Conservation (phyloP, 163 green algal genomes). For the Prototheca stagnorum region DNA sequence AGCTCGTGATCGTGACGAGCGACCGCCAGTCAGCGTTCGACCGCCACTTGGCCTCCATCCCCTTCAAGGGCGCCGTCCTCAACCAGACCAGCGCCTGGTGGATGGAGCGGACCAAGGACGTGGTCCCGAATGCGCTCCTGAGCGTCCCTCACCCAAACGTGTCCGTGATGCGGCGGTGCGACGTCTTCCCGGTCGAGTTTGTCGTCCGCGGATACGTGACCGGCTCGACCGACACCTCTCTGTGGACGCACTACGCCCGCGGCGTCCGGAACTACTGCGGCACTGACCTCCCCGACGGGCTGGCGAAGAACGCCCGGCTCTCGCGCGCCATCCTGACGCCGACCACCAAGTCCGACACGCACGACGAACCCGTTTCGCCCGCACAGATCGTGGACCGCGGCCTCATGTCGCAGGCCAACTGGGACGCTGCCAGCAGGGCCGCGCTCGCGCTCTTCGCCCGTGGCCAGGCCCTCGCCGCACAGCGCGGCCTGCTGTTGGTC, state of each 20-base stretch:
- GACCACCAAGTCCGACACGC: constrained; percentile 46
- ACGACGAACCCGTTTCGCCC: constrained; percentile 79
- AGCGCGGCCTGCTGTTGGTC: constrained; percentile 83
- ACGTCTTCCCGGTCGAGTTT: constrained; percentile 96
- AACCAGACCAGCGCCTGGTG: constrained; percentile 94
- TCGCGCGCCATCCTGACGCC: constrained; percentile 33
- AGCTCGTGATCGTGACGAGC: constrained; percentile 87
- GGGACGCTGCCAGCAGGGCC: constrained; percentile 46
- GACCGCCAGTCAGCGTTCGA: constrained; percentile 95
- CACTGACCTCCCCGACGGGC: constrained; percentile 81
- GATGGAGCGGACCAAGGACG: constrained; percentile 74
- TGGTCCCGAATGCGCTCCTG: constrained; percentile 79
- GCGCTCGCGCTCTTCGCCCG: constrained; percentile 79
- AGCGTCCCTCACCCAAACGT: constrained; percentile 80
- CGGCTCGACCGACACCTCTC: constrained; percentile 82
- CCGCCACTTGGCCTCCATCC: constrained; percentile 74
- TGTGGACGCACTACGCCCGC: constrained; percentile 93
- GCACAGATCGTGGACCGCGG: constrained; percentile 59
- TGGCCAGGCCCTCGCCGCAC: constrained; percentile 67
- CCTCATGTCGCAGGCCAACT: constrained; percentile 43
- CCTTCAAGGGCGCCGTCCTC: constrained; percentile 94
- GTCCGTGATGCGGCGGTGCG: constrained; percentile 80
- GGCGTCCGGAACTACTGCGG: constrained; percentile 85
- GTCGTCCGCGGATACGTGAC: constrained; percentile 94
- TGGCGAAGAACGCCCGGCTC: constrained; percentile 85